These are phyloP conservation scores for Vitellaria paradoxa DNA, from an alignment of 179 eudicot genomes.

Conservation along the genomic window DNA sequence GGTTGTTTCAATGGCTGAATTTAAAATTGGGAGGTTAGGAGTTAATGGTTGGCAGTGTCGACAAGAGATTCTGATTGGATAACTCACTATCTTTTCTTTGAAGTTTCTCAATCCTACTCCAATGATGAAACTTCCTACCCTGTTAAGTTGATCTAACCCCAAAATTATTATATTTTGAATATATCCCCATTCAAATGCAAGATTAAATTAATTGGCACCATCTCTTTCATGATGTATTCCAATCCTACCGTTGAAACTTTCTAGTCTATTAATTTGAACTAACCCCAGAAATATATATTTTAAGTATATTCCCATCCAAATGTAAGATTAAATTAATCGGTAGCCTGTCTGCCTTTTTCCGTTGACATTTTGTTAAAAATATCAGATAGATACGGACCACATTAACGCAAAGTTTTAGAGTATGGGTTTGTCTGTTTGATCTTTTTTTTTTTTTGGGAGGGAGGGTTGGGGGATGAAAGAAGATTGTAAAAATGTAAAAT, in stretches of 20 bases:
- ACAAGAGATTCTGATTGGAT: not conserved
- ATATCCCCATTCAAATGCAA: not conserved
- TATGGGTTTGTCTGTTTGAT: too few species aligned
- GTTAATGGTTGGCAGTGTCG: too few species aligned
- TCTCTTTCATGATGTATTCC: too few species aligned
- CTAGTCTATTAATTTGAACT: too few species aligned
- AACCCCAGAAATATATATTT: too few species aligned
- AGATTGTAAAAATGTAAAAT: too few species aligned
- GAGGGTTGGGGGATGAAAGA: too few species aligned
- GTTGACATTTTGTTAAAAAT: not conserved
- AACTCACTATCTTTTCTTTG: not conserved
- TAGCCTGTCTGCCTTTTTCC: not conserved
- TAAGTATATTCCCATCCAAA: not conserved
- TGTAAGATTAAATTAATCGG: not conserved
- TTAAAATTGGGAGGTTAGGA: not conserved
- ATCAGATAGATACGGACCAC: not conserved
- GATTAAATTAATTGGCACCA: not conserved
- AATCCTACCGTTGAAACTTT: too few species aligned
- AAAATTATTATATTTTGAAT: not conserved
- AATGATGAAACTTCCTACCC: not conserved
- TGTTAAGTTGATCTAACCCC: not conserved
- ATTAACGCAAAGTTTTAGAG: too few species aligned
- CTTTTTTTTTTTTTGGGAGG: too few species aligned
- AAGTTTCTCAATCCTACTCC: not conserved
- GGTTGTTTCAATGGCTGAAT: not conserved